phyloP scores from a whole-genome alignment of 345 rosid species.

The Arabis hirsuta region DNA sequence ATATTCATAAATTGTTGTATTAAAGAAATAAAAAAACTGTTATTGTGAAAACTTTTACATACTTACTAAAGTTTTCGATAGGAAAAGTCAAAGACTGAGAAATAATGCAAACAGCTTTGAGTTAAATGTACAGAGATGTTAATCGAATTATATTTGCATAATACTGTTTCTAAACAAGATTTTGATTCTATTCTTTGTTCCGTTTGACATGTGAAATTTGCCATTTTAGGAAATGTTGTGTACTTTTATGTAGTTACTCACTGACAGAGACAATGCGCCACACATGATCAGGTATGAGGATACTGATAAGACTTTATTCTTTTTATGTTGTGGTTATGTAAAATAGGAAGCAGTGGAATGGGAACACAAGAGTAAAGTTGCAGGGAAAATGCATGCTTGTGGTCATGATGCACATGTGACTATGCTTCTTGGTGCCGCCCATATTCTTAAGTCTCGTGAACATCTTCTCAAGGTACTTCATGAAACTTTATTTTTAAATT shows the following conservation, averaged over 20 bases:
- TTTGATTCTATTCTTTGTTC: background rate
- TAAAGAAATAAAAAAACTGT: background rate
- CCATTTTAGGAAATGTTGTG: conserved; percentile 12
- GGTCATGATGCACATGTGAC: conserved; percentile 94
- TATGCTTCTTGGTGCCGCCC: conserved; percentile 92
- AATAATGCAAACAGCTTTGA: background rate
- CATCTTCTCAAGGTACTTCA: conserved; percentile 48
- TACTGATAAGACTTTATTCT: background rate
- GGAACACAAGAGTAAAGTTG: conserved; percentile 78
- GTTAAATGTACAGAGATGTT: background rate
- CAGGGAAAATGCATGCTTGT: conserved; percentile 94
- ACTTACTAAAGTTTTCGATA: background rate
- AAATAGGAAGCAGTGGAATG: conserved; percentile 84
- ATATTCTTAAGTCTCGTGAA: conserved; percentile 60
- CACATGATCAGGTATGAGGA: conserved; percentile 29
- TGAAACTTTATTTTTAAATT: conserved; percentile 8
- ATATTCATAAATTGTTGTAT: background rate
- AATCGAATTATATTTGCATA: background rate
- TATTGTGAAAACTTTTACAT: background rate
- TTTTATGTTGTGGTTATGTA: conserved; percentile 9
- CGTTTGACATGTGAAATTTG: conserved; percentile 33
- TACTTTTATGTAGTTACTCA: conserved; percentile 3
- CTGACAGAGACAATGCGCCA: conserved; percentile 20
- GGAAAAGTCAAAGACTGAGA: background rate
- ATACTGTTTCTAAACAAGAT: background rate